These are phyloP conservation scores for Pythium sukuiense DNA, from an alignment of 352 stramenopile genomes.

Conservation along the genomic window DNA sequence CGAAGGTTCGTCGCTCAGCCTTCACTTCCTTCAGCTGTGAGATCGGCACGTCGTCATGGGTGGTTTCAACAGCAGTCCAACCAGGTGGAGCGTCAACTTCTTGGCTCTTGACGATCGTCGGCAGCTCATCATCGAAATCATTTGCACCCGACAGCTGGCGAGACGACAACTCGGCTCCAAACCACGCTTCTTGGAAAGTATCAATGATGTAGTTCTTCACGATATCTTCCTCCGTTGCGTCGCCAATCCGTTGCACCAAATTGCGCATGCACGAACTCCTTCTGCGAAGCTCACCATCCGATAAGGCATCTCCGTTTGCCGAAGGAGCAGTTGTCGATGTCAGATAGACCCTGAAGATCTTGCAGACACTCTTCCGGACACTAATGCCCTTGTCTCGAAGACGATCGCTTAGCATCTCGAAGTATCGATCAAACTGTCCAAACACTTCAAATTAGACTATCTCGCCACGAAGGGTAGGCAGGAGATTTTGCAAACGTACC, in stretches of 20 bases:
- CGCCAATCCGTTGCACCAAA: constrained; percentile 75
- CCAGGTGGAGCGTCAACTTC: constrained; percentile 43
- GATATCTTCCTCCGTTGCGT: constrained; percentile 61
- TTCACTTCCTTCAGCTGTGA: not conserved
- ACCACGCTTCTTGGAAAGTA: constrained; percentile 87
- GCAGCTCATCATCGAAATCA: constrained; percentile 42
- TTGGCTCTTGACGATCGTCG: not conserved
- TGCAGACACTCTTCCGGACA: constrained; percentile 84
- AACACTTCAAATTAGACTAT: not conserved
- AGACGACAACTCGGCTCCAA: constrained; percentile 58
- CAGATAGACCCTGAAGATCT: constrained; percentile 68
- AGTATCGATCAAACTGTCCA: constrained; percentile 78
- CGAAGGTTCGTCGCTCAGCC: constrained; percentile 9
- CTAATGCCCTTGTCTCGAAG: constrained; percentile 83
- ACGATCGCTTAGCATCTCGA: constrained; percentile 67
- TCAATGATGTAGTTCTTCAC: constrained; percentile 89
- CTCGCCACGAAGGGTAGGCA: too few species aligned
- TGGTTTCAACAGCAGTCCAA: constrained; percentile 38
- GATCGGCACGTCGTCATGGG: not conserved
- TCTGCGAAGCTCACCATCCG: constrained; percentile 40
- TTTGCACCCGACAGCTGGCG: constrained; percentile 34
- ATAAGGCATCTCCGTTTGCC: constrained; percentile 9
- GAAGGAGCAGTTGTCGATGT: constrained; percentile 21
- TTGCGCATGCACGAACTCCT: constrained; percentile 72
- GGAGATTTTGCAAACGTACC: constrained; percentile 39